These are phyloP conservation scores for Penicillium sp. DNA, from an alignment of 2,329 filamentous ascomycete genomes.

Conservation along the genomic window DNA sequence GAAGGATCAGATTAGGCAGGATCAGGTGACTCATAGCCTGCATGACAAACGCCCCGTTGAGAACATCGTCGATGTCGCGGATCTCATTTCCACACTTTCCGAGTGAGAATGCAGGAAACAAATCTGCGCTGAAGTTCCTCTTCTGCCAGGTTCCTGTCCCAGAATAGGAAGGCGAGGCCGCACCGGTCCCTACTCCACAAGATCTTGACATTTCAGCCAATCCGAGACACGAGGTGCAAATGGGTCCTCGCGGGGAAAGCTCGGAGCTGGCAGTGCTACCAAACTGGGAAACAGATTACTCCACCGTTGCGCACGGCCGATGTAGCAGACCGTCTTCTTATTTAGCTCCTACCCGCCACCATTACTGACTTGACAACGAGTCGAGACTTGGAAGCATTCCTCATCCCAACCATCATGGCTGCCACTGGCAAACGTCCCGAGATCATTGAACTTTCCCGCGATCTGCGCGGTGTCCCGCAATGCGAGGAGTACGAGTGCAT, in stretches of 20 bases:
- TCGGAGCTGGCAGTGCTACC: neutral
- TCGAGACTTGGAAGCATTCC: neutral
- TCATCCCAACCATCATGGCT: constrained; percentile 19
- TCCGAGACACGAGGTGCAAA: neutral
- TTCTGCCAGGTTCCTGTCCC: neutral
- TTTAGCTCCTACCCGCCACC: neutral
- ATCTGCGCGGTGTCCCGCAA: constrained; percentile 26
- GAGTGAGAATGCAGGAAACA: too few species aligned
- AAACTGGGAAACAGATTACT: neutral
- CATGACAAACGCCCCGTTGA: too few species aligned
- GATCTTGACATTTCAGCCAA: too few species aligned
- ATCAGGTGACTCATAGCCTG: too few species aligned
- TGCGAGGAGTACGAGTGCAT: constrained; percentile 38
- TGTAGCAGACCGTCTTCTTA: neutral
- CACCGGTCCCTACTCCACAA: neutral
- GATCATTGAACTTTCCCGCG: constrained; percentile 32
- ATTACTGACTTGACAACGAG: neutral
- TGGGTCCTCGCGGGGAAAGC: neutral
- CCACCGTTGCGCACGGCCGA: neutral
- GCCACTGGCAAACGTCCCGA: constrained; percentile 32
- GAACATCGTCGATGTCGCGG: too few species aligned
- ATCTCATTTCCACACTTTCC: too few species aligned
- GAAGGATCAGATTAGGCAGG: too few species aligned
- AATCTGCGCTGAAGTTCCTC: too few species aligned
- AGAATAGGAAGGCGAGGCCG: neutral